phyloP scores from a whole-genome alignment of 139 green algal species.

The Microglena sp. region DNA sequence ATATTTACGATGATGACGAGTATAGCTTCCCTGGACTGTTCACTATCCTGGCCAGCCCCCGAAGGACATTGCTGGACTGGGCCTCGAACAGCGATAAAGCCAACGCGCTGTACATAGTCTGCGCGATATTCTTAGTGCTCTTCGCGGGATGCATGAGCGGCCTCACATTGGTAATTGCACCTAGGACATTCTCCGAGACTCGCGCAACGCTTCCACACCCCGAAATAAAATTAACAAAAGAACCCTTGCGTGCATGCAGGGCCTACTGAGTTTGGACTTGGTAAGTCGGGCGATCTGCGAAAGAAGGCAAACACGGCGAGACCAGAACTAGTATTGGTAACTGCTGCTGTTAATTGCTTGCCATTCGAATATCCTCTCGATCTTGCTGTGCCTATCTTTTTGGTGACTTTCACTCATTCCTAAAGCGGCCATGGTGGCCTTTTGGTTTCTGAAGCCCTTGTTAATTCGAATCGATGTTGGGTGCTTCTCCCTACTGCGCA shows the following conservation, averaged over 20 bases:
- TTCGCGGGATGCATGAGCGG: conserved; percentile 59
- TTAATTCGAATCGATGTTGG: not conserved
- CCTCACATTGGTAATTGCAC: conserved; percentile 44
- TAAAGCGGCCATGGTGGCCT: too few species aligned
- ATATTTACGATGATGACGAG: too few species aligned
- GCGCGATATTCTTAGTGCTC: conserved; percentile 20
- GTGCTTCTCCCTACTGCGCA: conserved; percentile 54
- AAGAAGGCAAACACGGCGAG: not conserved
- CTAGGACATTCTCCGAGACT: not conserved
- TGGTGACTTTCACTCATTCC: too few species aligned
- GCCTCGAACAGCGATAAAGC: too few species aligned
- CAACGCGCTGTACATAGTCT: conserved; percentile 18
- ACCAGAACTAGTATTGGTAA: not conserved
- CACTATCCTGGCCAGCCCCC: too few species aligned
- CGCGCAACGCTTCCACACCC: not conserved
- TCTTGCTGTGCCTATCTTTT: too few species aligned
- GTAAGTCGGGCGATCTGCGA: not conserved
- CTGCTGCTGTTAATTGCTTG: too few species aligned
- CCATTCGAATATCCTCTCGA: too few species aligned
- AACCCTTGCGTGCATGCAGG: not conserved
- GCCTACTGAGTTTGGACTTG: not conserved
- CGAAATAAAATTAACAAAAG: not conserved
- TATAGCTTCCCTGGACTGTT: too few species aligned
- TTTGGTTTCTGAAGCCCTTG: too few species aligned
- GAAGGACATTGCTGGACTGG: too few species aligned